Evolutionary conservation across 2,329 filamentous ascomycete species (phyloP), one percentile per base, ranked within the genome.

Genomic region (Fusarium pseudonygamai): DNA sequence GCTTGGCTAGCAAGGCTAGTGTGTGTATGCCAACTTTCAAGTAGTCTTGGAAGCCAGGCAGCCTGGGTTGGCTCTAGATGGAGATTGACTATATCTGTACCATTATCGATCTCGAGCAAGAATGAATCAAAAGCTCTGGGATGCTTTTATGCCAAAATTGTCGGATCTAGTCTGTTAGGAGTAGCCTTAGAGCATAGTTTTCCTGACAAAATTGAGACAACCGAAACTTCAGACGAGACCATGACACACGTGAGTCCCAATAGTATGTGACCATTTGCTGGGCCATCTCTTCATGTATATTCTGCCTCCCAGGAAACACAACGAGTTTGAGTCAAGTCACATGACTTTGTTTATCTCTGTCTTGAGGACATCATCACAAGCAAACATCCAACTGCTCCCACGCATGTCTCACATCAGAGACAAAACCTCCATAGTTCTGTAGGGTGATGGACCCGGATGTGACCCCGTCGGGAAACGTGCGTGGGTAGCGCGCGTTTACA

Each of bases 321-420:
- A 42, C 20, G 22, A 40, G 11, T 15, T 20, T 22, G 18, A 26
- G 12, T 20, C n/a, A 70, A n/a, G 36, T 56, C 60, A 71, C 67
- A 71, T 60, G 67, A 71, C 32, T 16, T 59, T 22, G 6, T 45
- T 28, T n/a, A n/a, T 43, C 14, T 43, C 16, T 16, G 15, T 50
- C 20, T 30, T 39, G 15, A 32, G 36, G 18, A 34, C 26, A 53
- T 64, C 39, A 43, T 36, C 10, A 50, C 30, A 58, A 12, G 56
- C 26, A 37, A 32, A 46, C 28, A 43, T 30, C 24, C 42, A 37
- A 32, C 40, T 30, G 30, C 34, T 53, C 30, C 28, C 36, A 52
- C 40, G 52, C 59, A 59, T 69, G 67, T 69, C 65, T 69, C 59
- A 69, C 10, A 28, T 36, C 14, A 34, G 59, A 69, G 45, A 65